A percentile compares a stretch with the other conserved stretches of the same genome.
These are phyloP conservation scores for Scutellospora calospora DNA, from an alignment of 371 early-diverging fungal genomes.

Conservation along the genomic window DNA sequence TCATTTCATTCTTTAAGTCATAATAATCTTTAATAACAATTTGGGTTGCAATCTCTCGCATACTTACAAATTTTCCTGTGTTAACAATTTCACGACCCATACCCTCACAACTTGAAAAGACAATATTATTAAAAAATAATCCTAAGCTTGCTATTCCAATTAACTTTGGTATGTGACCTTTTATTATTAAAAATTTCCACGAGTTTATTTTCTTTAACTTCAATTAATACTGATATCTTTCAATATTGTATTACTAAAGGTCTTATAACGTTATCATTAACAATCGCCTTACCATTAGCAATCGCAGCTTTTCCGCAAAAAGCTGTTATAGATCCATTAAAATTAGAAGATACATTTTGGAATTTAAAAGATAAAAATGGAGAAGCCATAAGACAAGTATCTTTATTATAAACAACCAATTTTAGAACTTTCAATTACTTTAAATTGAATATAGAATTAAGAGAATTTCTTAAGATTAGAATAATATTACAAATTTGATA, in stretches of 20 bases:
- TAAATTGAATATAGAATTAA: too few relatives aligned
- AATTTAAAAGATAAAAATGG: slow-evolving; percentile 41
- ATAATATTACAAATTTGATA: too few relatives aligned
- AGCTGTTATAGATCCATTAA: slow-evolving; percentile 49
- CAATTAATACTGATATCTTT: not conserved
- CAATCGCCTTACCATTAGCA: slow-evolving; percentile 82
- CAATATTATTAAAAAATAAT: slow-evolving; percentile 60
- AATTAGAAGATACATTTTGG: slow-evolving; percentile 38
- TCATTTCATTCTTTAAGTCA: not conserved
- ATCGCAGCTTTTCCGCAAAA: slow-evolving; percentile 85
- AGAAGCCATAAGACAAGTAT: slow-evolving; percentile 20
- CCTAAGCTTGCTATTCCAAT: slow-evolving; percentile 66
- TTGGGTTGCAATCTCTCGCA: slow-evolving; percentile 78
- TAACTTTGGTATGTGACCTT: slow-evolving; percentile 61
- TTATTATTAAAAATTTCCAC: slow-evolving; percentile 2
- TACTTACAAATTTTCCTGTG: slow-evolving; percentile 78
- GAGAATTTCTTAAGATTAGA: too few relatives aligned
- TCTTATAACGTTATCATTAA: slow-evolving; percentile 69
- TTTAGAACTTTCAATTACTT: too few relatives aligned
- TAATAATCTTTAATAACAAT: not conserved
- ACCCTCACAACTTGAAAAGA: slow-evolving; percentile 68
- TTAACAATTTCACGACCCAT: slow-evolving; percentile 77
- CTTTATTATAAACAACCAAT: too few relatives aligned
- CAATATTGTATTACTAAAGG: slow-evolving; percentile 45
- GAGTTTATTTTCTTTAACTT: slow-evolving; percentile 18